Conservation (phyloP, 768 basidiomycete genomes). For the Russula sp. region DNA sequence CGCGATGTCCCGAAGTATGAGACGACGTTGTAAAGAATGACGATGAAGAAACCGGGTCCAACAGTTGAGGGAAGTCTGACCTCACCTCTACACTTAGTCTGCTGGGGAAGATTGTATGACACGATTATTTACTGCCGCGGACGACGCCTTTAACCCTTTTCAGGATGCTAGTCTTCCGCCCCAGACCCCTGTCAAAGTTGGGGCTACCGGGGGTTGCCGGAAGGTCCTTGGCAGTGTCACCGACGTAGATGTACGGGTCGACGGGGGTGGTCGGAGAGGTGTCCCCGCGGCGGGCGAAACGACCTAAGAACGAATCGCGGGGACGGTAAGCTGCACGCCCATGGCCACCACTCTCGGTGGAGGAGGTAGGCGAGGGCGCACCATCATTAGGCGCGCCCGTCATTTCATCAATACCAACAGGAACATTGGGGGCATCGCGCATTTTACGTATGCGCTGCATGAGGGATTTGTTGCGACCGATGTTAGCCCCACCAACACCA, state of each 20-base stretch:
- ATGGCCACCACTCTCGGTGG: conserved; percentile 30
- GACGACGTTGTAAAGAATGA: background rate
- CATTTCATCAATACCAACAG: conserved; percentile 44
- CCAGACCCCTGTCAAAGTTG: conserved; percentile 19
- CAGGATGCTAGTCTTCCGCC: conserved; percentile 23
- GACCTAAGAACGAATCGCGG: conserved; percentile 73
- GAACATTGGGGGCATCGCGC: conserved; percentile 81
- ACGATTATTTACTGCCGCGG: conserved; percentile 19
- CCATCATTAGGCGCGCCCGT: conserved; percentile 34
- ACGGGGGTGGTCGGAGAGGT: conserved; percentile 28
- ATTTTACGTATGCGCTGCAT: conserved; percentile 88
- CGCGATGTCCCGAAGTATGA: background rate
- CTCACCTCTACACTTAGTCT: background rate
- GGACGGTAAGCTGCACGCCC: conserved; percentile 60
- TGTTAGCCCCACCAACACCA: conserved; percentile 37
- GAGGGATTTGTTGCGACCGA: conserved; percentile 73
- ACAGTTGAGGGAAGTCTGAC: background rate
- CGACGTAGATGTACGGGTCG: conserved; percentile 68
- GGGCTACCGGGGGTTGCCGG: conserved; percentile 38
- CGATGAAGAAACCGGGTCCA: background rate
- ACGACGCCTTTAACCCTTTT: conserved; percentile 22
- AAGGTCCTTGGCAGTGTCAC: conserved; percentile 52
- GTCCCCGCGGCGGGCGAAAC: conserved; percentile 46
- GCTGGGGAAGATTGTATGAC: background rate
- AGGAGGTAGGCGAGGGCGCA: conserved; percentile 41